phyloP scores from a whole-genome alignment of 2,329 filamentous ascomycete genomes.

The Fusarium devonianum region DNA sequence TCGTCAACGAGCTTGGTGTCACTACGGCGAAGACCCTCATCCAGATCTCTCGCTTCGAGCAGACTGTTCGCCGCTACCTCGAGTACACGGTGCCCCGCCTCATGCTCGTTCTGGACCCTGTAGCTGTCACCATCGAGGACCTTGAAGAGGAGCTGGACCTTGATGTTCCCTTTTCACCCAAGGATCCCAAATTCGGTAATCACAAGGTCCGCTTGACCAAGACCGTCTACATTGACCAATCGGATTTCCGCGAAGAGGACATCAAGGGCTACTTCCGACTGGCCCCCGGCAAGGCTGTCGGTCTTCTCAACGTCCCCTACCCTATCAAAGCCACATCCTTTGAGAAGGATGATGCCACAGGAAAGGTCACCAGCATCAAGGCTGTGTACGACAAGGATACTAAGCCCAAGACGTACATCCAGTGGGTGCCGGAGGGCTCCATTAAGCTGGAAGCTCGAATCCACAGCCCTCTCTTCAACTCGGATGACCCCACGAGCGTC shows the following conservation, averaged over 20 bases:
- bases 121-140: slow-evolving; percentile 83
- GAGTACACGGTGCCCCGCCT: slow-evolving; percentile 87
- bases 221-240: slow-evolving; percentile 84
- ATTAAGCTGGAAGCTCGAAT: slow-evolving; percentile 77
- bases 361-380: slow-evolving; percentile 70
- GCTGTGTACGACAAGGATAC: slow-evolving; percentile 72
- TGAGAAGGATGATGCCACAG: slow-evolving; percentile 69
- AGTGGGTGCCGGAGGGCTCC: slow-evolving; percentile 81
- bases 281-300: slow-evolving; percentile 78
- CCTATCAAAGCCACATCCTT: slow-evolving; percentile 76
- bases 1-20: slow-evolving; percentile 90
- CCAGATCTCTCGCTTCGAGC: slow-evolving; percentile 82
- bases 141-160: slow-evolving; percentile 65
- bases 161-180: slow-evolving; percentile 81
- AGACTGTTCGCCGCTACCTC: slow-evolving; percentile 83
- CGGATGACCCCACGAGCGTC: slow-evolving; percentile 78
- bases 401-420: slow-evolving; percentile 83
- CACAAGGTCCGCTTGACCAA: slow-evolving; percentile 72
- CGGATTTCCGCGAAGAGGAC: slow-evolving; percentile 79
- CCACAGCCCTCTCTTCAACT: slow-evolving; percentile 86
- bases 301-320: slow-evolving; percentile 74
- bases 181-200: slow-evolving; percentile 72
- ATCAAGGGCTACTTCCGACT: slow-evolving; percentile 81
- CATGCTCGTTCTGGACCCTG: slow-evolving; percentile 87
- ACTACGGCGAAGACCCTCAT: slow-evolving; percentile 84